A percentile compares a stretch with the other conserved stretches of the same genome.
phyloP scores from a whole-genome alignment of 2,329 filamentous ascomycete species.

The Alternaria ventricosa region DNA sequence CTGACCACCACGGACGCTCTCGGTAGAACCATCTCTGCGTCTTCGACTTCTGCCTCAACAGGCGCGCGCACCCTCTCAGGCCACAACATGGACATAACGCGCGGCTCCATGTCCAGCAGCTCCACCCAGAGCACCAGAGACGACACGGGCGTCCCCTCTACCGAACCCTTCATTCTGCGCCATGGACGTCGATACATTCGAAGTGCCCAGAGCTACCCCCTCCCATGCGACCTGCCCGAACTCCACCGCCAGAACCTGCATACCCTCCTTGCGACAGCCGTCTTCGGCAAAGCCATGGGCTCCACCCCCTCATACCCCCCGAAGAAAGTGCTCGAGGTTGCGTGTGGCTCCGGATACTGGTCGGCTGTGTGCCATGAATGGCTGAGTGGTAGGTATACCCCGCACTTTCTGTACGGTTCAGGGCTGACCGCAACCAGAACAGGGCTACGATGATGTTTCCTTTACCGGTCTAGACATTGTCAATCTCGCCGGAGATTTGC shows the following conservation, averaged over 20 bases:
- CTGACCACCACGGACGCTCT: constrained; percentile 44
- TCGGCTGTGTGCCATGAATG: constrained; percentile 85
- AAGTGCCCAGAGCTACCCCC: constrained; percentile 76
- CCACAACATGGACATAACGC: constrained; percentile 45
- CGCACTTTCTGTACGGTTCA: not conserved
- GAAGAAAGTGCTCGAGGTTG: constrained; percentile 77
- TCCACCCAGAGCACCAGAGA: constrained; percentile 45
- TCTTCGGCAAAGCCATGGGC: constrained; percentile 82
- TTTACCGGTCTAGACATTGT: constrained; percentile 87
- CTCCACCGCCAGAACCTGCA: constrained; percentile 86
- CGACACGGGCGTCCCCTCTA: constrained; percentile 22
- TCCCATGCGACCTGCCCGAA: constrained; percentile 86
- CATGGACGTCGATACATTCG: constrained; percentile 85
- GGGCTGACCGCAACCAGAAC: constrained; percentile 23
- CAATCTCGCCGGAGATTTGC: constrained; percentile 69
- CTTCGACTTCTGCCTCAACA: constrained; percentile 27
- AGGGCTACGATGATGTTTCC: constrained; percentile 71
- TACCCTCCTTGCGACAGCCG: constrained; percentile 79
- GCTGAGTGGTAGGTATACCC: constrained; percentile 60
- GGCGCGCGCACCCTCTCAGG: constrained; percentile 18
- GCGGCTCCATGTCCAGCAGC: constrained; percentile 48
- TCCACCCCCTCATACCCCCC: constrained; percentile 70
- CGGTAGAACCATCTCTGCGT: constrained; percentile 43
- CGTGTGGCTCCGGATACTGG: constrained; percentile 89
- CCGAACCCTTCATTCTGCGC: constrained; percentile 66